Evolutionary conservation across 2,329 filamentous ascomycete species (phyloP).

Genomic region (Tolypocladium cylindrosporum): DNA sequence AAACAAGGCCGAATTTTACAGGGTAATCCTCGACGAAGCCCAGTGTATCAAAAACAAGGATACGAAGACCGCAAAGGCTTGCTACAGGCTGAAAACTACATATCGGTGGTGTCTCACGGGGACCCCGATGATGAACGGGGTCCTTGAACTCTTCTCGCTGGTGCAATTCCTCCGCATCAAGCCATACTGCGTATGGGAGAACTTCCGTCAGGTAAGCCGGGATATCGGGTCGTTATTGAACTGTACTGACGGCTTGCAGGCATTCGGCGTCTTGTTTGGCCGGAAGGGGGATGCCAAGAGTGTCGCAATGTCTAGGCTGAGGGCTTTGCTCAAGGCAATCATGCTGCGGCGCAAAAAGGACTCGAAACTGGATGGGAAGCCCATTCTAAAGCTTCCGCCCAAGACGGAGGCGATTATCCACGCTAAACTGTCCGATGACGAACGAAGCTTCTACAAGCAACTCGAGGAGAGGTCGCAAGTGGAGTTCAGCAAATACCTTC

Average conservation of each 20-base stretch:
- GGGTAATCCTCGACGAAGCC: conserved; percentile 78
- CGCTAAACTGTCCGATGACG: conserved; percentile 61
- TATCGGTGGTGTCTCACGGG: conserved; percentile 75
- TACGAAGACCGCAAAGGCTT: conserved; percentile 63
- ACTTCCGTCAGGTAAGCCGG: conserved; percentile 45
- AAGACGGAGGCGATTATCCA: conserved; percentile 69
- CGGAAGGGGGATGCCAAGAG: conserved; percentile 37
- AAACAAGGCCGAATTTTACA: conserved; percentile 55
- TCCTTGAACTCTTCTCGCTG: conserved; percentile 68
- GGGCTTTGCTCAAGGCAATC: conserved; percentile 66
- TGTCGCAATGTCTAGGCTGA: conserved; percentile 61
- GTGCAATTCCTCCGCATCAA: conserved; percentile 67
- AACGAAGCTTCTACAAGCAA: conserved; percentile 67
- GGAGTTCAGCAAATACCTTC: conserved; percentile 68
- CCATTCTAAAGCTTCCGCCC: conserved; percentile 66
- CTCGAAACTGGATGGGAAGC: conserved; percentile 68
- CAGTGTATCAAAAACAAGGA: conserved; percentile 73
- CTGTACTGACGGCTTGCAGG: conserved; percentile 14
- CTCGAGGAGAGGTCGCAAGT: conserved; percentile 59
- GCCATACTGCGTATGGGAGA: conserved; percentile 57
- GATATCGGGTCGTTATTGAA: neutral
- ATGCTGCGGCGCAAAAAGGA: conserved; percentile 76
- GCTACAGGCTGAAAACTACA: conserved; percentile 52
- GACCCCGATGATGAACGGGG: conserved; percentile 82
- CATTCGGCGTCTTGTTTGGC: conserved; percentile 31